Conservation (phyloP, 305 asterid species). For the Fraxinus velutina region DNA sequence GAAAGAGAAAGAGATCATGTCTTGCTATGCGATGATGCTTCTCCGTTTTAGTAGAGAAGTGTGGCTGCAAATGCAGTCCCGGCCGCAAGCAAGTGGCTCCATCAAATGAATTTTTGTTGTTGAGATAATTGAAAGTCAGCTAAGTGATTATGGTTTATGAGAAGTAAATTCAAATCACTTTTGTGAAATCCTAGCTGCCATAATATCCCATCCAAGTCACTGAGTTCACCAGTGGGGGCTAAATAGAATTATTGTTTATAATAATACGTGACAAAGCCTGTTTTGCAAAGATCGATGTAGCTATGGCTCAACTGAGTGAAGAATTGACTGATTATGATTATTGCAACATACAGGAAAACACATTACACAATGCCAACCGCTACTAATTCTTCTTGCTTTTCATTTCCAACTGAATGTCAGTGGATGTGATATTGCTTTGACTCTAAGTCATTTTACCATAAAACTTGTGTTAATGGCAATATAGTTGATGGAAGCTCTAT, state of each 20-base stretch:
- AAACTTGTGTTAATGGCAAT: not conserved
- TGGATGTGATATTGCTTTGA: not conserved
- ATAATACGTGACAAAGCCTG: too few species aligned
- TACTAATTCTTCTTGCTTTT: not conserved
- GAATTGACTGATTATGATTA: not conserved
- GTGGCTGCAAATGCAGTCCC: conserved; percentile 42
- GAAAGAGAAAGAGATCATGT: conserved; percentile 14
- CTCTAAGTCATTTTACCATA: not conserved
- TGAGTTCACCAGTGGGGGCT: not conserved
- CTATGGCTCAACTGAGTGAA: not conserved
- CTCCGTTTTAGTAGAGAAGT: conserved; percentile 68
- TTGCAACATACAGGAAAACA: not conserved
- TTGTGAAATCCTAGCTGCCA: not conserved
- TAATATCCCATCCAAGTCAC: not conserved
- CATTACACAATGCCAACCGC: not conserved
- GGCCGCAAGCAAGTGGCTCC: conserved; percentile 20
- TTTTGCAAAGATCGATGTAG: not conserved
- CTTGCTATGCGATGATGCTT: conserved; percentile 37
- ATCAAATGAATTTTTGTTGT: not conserved
- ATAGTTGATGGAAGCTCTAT: not conserved
- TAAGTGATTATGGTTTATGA: not conserved
- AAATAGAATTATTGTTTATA: too few species aligned
- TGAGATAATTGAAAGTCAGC: not conserved
- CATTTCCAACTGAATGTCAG: not conserved
- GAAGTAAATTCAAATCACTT: not conserved